These are phyloP conservation scores for Cryphonectria naterciae DNA, from an alignment of 2,329 filamentous ascomycete genomes.

Conservation along the genomic window DNA sequence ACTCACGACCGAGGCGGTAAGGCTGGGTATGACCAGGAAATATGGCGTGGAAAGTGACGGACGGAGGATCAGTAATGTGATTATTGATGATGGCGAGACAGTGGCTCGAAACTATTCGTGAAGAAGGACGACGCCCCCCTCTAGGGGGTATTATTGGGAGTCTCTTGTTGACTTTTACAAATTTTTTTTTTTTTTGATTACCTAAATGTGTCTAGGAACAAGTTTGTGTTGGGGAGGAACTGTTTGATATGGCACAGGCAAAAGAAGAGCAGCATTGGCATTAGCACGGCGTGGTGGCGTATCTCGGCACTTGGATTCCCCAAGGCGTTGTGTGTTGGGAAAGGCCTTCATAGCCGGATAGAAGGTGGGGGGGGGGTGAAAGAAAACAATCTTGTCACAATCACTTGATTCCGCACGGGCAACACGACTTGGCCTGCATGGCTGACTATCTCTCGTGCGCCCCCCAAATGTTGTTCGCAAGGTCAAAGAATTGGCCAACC, in stretches of 20 bases:
- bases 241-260: not conserved
- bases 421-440: not conserved
- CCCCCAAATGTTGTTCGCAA: not conserved
- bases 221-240: not conserved
- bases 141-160: not conserved
- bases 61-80: slow-evolving; percentile 75
- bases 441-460: not conserved
- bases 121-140: not conserved
- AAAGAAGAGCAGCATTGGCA: not conserved
- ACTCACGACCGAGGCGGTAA: slow-evolving; percentile 61
- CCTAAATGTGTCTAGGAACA: not conserved
- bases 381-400: not conserved
- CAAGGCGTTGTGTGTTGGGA: not conserved
- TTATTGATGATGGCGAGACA: slow-evolving; percentile 55
- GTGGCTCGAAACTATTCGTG: slow-evolving; percentile 7
- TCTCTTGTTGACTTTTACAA: not conserved
- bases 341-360: not conserved
- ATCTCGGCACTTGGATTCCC: not conserved
- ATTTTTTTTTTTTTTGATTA: no score
- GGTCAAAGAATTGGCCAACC: not conserved
- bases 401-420: not conserved
- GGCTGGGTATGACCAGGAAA: slow-evolving; percentile 74
- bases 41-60: slow-evolving; percentile 85
- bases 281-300: not conserved
- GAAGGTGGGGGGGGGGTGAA: no score